Evolutionary conservation across 345 rosid species (phyloP).

Genomic region (Arabis alpina): DNA sequence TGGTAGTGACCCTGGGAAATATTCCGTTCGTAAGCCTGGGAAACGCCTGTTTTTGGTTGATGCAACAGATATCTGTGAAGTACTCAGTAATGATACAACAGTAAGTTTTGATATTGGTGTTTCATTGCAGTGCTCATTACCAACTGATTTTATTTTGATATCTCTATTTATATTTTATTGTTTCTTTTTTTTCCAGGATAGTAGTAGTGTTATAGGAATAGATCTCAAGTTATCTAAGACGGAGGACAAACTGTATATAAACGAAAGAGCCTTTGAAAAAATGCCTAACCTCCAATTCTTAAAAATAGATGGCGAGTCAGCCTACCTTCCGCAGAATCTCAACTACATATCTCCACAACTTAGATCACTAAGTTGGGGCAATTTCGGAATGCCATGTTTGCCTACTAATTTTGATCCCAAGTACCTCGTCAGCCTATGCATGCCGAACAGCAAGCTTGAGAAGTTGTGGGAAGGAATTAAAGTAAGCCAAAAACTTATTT

Average conservation of each 20-base stretch:
- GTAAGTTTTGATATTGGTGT: no score
- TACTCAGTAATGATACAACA: no score
- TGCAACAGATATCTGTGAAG: no score
- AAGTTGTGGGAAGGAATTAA: slow-evolving; percentile 26
- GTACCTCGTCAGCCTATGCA: slow-evolving; percentile 2
- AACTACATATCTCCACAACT: neutral
- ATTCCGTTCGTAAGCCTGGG: no score
- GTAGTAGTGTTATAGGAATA: neutral
- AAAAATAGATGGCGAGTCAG: neutral
- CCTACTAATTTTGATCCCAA: slow-evolving; percentile 7
- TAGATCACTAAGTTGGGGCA: slow-evolving; percentile 6
- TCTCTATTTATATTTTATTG: no score
- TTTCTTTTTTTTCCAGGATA: neutral
- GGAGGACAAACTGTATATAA: neutral
- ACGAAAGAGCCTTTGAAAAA: neutral
- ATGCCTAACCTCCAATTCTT: slow-evolving; percentile 13
- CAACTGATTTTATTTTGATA: neutral
- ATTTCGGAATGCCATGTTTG: slow-evolving; percentile 19
- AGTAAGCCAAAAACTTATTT: neutral
- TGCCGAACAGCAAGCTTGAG: slow-evolving; percentile 2
- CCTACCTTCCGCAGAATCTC: neutral
- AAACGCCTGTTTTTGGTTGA: no score
- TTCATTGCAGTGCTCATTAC: no score
- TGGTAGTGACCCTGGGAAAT: no score
- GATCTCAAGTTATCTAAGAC: neutral